phyloP scores from a whole-genome alignment of 2,329 filamentous ascomycete species.

The Penicillium olsonii region DNA sequence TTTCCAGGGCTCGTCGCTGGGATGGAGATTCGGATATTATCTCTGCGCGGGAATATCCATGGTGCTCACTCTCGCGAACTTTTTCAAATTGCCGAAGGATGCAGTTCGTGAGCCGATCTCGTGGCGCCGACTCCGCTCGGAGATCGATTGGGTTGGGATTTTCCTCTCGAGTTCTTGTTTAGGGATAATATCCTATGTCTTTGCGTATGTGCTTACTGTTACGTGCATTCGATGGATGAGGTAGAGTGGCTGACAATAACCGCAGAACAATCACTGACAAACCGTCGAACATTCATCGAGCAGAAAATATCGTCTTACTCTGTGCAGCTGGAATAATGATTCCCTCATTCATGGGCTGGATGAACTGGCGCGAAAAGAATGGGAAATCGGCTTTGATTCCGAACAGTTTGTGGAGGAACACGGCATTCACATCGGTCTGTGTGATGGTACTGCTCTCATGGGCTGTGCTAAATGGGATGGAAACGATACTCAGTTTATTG shows the following conservation, averaged over 20 bases:
- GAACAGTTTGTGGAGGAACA: conserved; percentile 63
- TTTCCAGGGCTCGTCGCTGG: conserved; percentile 47
- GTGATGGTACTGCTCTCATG: conserved; percentile 50
- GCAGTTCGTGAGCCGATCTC: conserved; percentile 7
- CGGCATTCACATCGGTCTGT: conserved; percentile 58
- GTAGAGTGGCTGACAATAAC: neutral
- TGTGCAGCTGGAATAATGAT: conserved; percentile 46
- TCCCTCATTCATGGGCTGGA: conserved; percentile 57
- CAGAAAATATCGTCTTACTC: conserved; percentile 50
- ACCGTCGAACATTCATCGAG: conserved; percentile 42
- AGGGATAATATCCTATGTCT: conserved; percentile 54
- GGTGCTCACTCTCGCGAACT: conserved; percentile 42
- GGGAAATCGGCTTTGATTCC: conserved; percentile 60
- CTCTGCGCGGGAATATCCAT: conserved; percentile 48
- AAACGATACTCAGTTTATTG: conserved; percentile 54
- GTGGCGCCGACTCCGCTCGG: conserved; percentile 12
- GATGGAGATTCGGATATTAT: conserved; percentile 57
- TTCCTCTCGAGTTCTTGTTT: conserved; percentile 49
- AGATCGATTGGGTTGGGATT: conserved; percentile 59
- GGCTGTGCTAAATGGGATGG: conserved; percentile 50
- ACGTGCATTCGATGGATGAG: too few species aligned
- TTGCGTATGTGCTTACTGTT: conserved; percentile 42
- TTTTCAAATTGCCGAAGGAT: conserved; percentile 35
- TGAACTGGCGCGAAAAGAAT: conserved; percentile 49
- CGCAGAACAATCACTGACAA: conserved; percentile 25